A percentile compares a stretch with the other conserved stretches of the same genome.
These are phyloP conservation scores for Pythium periplocum DNA, from an alignment of 352 stramenopile genomes.

Conservation along the genomic window DNA sequence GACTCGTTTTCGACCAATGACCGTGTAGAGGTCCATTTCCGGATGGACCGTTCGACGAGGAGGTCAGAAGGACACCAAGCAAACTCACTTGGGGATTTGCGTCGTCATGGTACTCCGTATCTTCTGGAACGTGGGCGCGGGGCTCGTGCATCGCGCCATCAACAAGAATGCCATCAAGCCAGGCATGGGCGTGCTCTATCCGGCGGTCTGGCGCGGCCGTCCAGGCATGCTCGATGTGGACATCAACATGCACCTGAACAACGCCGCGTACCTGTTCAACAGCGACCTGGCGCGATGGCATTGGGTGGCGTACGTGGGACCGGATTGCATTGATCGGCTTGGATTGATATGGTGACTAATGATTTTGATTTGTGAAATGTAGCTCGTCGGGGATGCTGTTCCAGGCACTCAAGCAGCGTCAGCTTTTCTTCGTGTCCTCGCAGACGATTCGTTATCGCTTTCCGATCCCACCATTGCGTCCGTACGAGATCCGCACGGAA, in stretches of 20 bases:
- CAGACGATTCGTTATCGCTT: constrained; percentile 36
- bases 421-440: constrained; percentile 55
- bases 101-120: constrained; percentile 53
- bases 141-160: constrained; percentile 43
- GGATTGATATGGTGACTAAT: not conserved
- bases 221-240: constrained; percentile 73
- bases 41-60: too few species aligned
- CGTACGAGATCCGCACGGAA: constrained; percentile 29
- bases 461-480: constrained; percentile 25
- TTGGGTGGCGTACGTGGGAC: constrained; percentile 46
- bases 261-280: constrained; percentile 74
- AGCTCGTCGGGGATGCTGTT: constrained; percentile 49
- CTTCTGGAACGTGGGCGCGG: constrained; percentile 65
- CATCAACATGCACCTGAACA: constrained; percentile 86
- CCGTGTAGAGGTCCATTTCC: too few species aligned
- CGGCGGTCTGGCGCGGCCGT: constrained; percentile 61
- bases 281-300: constrained; percentile 87
- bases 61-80: too few species aligned
- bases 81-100: too few species aligned
- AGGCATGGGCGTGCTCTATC: constrained; percentile 58
- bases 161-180: constrained; percentile 43
- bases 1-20: too few species aligned
- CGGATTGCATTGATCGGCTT: not conserved
- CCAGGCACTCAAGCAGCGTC: constrained; percentile 52
- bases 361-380: not conserved